Percentiles rank a stretch among this genome's conserved stretches.
phyloP scores from a whole-genome alignment of 306 rosid genomes.

The Dalbergia cochinchinensis region DNA sequence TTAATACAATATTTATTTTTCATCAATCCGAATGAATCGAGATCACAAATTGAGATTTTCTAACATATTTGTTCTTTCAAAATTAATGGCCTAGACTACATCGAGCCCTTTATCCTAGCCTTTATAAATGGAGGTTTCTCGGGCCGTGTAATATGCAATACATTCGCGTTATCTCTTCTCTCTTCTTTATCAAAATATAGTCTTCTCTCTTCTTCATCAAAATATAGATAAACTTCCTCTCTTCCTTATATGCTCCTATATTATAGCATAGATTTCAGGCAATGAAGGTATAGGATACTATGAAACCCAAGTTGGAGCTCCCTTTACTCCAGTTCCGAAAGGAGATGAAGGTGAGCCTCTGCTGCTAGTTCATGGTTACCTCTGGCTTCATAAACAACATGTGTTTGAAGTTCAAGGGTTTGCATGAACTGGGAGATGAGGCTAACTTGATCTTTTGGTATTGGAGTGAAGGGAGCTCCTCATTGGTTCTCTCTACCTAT shows the following conservation, averaged over 20 bases:
- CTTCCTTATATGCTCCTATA: background rate
- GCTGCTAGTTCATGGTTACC: constrained; percentile 73
- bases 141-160: background rate
- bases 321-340: constrained; percentile 54
- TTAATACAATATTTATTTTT: background rate
- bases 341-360: constrained; percentile 50
- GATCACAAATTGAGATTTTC: constrained; percentile 11
- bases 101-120: background rate
- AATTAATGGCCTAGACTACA: background rate
- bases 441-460: constrained; percentile 62
- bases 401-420: constrained; percentile 47
- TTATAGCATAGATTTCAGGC: background rate
- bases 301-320: constrained; percentile 47
- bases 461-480: constrained; percentile 87
- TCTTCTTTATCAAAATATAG: too few relatives aligned
- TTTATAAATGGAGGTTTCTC: constrained; percentile 9
- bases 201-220: too few relatives aligned
- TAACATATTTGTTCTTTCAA: constrained; percentile 2
- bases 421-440: constrained; percentile 65
- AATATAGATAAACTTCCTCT: background rate
- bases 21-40: background rate
- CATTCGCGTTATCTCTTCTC: too few relatives aligned
- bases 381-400: constrained; percentile 28
- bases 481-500: background rate
- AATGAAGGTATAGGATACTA: background rate